phyloP scores from a whole-genome alignment of 1,139 yeast species.

The Meyerozyma smithsonii region DNA sequence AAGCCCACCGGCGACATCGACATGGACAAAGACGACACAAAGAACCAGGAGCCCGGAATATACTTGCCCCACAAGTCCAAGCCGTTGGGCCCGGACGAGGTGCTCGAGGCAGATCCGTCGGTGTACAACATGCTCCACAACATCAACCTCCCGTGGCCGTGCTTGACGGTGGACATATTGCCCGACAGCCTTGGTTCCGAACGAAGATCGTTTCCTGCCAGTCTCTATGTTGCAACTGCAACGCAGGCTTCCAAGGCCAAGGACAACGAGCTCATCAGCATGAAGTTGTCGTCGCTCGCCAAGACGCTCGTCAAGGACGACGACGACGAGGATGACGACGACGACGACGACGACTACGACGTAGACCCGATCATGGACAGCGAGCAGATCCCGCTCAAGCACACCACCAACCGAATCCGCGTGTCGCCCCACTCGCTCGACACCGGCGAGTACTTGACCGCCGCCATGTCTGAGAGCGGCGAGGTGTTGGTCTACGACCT shows the following conservation, averaged over 20 bases:
- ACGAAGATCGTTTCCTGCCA: constrained; percentile 86
- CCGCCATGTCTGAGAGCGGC: constrained; percentile 86
- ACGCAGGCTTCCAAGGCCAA: constrained; percentile 87
- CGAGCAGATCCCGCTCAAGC: constrained; percentile 68
- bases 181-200: constrained; percentile 86
- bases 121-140: constrained; percentile 96
- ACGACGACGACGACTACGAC: constrained; percentile 54
- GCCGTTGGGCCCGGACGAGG: constrained; percentile 94
- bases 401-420: constrained; percentile 86
- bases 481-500: constrained; percentile 84
- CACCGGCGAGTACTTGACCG: constrained; percentile 81
- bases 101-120: constrained; percentile 91
- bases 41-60: constrained; percentile 36
- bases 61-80: constrained; percentile 84
- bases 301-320: constrained; percentile 84
- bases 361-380: constrained; percentile 84
- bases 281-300: constrained; percentile 76
- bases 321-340: constrained; percentile 62
- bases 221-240: constrained; percentile 82
- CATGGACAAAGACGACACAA: constrained; percentile 19
- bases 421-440: constrained; percentile 74
- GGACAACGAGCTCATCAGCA: constrained; percentile 81
- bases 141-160: constrained; percentile 95
- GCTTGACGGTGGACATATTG: constrained; percentile 81
- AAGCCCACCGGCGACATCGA: constrained; percentile 27